Percentiles rank a stretch among this genome's conserved stretches.
Conservation (phyloP, 2,329 filamentous ascomycete species). For the Fusarium phyllophilum region DNA sequence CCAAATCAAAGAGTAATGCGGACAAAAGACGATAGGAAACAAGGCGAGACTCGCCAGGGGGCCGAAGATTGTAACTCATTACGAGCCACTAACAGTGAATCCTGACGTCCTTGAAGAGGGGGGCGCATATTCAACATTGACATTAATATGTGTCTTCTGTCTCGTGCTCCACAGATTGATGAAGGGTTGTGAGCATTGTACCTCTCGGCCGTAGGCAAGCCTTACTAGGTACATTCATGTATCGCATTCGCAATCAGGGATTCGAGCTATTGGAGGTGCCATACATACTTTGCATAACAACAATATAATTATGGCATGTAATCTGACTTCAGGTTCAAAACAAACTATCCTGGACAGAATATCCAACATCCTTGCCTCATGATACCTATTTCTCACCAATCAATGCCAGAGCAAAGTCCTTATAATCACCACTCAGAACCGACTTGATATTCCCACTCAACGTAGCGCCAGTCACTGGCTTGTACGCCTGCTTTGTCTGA, state of each 20-base stretch:
- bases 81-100: not conserved
- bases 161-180: not conserved
- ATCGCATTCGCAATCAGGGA: not conserved
- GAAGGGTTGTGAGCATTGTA: not conserved
- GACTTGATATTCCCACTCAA: constrained; percentile 50
- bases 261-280: rapidly evolving
- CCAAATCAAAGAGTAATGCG: not conserved
- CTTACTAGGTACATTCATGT: not conserved
- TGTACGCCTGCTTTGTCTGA: constrained; percentile 64
- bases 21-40: not conserved
- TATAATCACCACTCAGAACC: constrained; percentile 44
- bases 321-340: rapidly evolving
- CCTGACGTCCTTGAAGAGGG: not conserved
- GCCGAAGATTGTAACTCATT: not conserved
- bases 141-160: not conserved
- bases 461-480: constrained; percentile 65
- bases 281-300: not conserved
- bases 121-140: too few species aligned
- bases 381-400: constrained; percentile 40
- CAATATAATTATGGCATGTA: too few species aligned
- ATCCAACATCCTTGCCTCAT: not conserved
- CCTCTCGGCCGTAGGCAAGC: rapidly evolving
- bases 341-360: rapidly evolving
- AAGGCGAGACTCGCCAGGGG: not conserved
- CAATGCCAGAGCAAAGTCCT: constrained; percentile 44